Percentiles rank a stretch among this genome's conserved stretches.
Evolutionary conservation across 352 stramenopile species (phyloP).

Genomic region (Globisporangium megalacanthum): DNA sequence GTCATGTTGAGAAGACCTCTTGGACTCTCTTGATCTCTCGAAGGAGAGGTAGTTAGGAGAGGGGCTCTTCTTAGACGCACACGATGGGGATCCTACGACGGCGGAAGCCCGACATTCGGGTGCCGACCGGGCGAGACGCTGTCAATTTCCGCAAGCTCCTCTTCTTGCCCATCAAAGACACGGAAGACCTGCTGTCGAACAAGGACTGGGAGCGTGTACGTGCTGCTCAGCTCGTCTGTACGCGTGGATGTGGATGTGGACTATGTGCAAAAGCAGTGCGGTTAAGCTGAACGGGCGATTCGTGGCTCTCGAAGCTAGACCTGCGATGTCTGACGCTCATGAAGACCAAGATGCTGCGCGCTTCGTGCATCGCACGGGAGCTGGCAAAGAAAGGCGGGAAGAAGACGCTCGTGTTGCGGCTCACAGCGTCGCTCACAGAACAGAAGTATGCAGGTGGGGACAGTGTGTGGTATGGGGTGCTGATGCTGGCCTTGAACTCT

Average conservation of each 20-base stretch:
- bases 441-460: slow-evolving; percentile 46
- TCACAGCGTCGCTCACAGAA: slow-evolving; percentile 53
- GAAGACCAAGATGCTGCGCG: slow-evolving; percentile 80
- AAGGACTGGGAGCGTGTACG: slow-evolving; percentile 62
- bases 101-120: slow-evolving; percentile 62
- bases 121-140: slow-evolving; percentile 61
- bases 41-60: no score
- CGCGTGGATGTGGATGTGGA: no score
- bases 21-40: background rate
- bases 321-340: slow-evolving; percentile 74
- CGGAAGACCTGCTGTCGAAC: slow-evolving; percentile 59
- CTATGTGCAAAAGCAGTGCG: no score
- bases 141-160: slow-evolving; percentile 80
- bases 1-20: background rate
- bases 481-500: no score
- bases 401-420: slow-evolving; percentile 41
- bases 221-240: background rate
- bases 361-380: slow-evolving; percentile 63
- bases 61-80: background rate
- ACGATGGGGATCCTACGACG: slow-evolving; percentile 56
- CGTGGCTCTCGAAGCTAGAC: slow-evolving; percentile 38
- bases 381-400: slow-evolving; percentile 67
- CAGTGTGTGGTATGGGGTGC: no score
- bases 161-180: slow-evolving; percentile 66
- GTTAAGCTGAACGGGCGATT: background rate